phyloP scores from a whole-genome alignment of 2,329 filamentous ascomycete species.

The Diaporthe australafricana region DNA sequence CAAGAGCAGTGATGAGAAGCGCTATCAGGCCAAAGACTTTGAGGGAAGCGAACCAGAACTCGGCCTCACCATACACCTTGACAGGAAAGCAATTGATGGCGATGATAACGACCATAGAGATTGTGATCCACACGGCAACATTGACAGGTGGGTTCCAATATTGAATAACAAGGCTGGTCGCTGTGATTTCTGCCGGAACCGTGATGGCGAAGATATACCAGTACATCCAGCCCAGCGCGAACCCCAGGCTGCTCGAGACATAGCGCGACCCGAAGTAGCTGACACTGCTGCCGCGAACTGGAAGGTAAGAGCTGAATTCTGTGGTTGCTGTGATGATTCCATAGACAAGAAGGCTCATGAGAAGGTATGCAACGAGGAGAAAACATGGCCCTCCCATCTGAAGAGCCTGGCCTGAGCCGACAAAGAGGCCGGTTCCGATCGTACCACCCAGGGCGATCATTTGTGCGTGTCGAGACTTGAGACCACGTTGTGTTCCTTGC shows the following conservation, averaged over 20 bases:
- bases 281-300: constrained; percentile 61
- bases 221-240: constrained; percentile 57
- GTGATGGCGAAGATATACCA: constrained; percentile 53
- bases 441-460: constrained; percentile 61
- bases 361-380: constrained; percentile 53
- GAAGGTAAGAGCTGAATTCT: constrained; percentile 64
- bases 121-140: constrained; percentile 40
- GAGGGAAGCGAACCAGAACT: constrained; percentile 34
- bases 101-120: constrained; percentile 39
- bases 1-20: constrained; percentile 25
- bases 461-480: constrained; percentile 59
- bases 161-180: constrained; percentile 39
- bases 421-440: constrained; percentile 57
- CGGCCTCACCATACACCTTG: constrained; percentile 26
- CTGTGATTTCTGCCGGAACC: constrained; percentile 45
- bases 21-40: constrained; percentile 29
- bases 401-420: constrained; percentile 58
- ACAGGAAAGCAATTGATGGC: constrained; percentile 38
- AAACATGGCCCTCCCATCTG: constrained; percentile 54
- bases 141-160: constrained; percentile 39
- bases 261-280: constrained; percentile 59
- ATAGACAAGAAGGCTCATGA: constrained; percentile 58
- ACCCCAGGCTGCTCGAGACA: constrained; percentile 56
- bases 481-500: constrained; percentile 9
- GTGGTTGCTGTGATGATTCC: constrained; percentile 59